These are phyloP conservation scores for Tylopilus plumbeoviolaceoides DNA, from an alignment of 768 basidiomycete species.

Conservation along the genomic window DNA sequence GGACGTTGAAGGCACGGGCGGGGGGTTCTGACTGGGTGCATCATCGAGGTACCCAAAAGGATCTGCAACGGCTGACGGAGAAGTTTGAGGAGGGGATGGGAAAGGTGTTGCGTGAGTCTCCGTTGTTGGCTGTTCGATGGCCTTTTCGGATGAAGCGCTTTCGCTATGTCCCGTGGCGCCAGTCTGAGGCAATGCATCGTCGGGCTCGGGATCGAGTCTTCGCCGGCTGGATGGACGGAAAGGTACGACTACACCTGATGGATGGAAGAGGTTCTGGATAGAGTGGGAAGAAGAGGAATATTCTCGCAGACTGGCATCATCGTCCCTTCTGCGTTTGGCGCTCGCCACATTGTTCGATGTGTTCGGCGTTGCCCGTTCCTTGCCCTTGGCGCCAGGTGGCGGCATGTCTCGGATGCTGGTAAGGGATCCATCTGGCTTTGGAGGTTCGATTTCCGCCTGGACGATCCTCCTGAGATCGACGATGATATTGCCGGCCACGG, in stretches of 20 bases:
- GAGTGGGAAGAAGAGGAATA: conserved; percentile 54
- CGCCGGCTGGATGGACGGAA: conserved; percentile 21
- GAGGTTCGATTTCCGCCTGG: conserved; percentile 65
- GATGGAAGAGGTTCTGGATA: conserved; percentile 49
- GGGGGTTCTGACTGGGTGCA: conserved; percentile 27
- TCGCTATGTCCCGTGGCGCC: background rate
- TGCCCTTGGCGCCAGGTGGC: conserved; percentile 51
- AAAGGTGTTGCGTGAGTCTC: background rate
- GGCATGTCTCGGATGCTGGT: conserved; percentile 59
- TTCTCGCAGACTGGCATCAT: conserved; percentile 46
- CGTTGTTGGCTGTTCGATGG: background rate
- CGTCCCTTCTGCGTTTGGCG: conserved; percentile 56
- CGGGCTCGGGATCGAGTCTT: conserved; percentile 7
- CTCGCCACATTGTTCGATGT: conserved; percentile 10
- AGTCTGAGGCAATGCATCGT: background rate
- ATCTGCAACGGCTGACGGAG: conserved; percentile 32
- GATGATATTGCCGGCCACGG: conserved; percentile 81
- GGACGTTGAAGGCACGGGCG: conserved; percentile 20
- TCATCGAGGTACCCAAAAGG: conserved; percentile 61
- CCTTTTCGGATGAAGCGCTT: background rate
- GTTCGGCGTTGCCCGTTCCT: conserved; percentile 29
- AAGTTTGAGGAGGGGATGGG: conserved; percentile 3
- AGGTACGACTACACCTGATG: conserved; percentile 1
- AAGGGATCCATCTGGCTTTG: conserved; percentile 49
- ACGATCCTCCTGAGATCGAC: conserved; percentile 71